A percentile compares a stretch with the other conserved stretches of the same genome.
Evolutionary conservation across 2,329 filamentous ascomycete genomes (phyloP).

Genomic region (Fusarium luffae): DNA sequence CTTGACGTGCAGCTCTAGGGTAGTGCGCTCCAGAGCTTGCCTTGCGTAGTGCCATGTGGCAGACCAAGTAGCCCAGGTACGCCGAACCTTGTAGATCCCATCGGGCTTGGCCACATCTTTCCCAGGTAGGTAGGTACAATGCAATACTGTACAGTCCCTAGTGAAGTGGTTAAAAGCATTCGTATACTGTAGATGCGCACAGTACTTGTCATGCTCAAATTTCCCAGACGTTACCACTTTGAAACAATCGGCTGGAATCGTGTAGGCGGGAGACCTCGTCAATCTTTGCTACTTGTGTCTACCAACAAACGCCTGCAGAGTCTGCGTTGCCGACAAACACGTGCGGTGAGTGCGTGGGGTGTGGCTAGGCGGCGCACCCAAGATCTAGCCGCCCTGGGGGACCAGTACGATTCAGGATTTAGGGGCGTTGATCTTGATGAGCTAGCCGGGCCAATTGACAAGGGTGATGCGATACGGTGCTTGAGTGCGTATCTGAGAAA

Average conservation of each 20-base stretch:
- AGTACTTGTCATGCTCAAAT: constrained; percentile 16
- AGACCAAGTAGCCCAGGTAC: constrained; percentile 9
- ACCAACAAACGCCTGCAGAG: constrained; percentile 8
- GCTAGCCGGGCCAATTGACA: constrained; percentile 17
- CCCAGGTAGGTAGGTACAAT: constrained; percentile 4
- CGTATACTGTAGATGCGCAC: neutral
- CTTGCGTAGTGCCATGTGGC: constrained; percentile 36
- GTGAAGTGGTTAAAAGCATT: neutral
- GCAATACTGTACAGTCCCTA: neutral
- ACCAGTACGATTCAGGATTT: constrained; percentile 27
- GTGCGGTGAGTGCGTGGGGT: constrained; percentile 16
- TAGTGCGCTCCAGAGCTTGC: neutral
- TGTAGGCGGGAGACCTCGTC: constrained; percentile 16
- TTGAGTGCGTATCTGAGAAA: neutral
- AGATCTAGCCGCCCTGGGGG: constrained; percentile 33
- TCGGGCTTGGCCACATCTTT: neutral
- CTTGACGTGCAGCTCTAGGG: constrained; percentile 11
- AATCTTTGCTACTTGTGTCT: constrained; percentile 37
- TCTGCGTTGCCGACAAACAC: constrained; percentile 20
- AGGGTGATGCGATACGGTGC: constrained; percentile 2
- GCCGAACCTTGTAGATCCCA: constrained; percentile 13
- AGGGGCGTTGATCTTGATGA: constrained; percentile 29
- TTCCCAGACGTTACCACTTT: constrained; percentile 14
- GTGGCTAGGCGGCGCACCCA: constrained; percentile 8
- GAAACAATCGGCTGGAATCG: constrained; percentile 26